A percentile compares a stretch with the other conserved stretches of the same genome.
phyloP scores from a whole-genome alignment of 2,329 filamentous ascomycete genomes.

The Coleophoma eucalyptorum region DNA sequence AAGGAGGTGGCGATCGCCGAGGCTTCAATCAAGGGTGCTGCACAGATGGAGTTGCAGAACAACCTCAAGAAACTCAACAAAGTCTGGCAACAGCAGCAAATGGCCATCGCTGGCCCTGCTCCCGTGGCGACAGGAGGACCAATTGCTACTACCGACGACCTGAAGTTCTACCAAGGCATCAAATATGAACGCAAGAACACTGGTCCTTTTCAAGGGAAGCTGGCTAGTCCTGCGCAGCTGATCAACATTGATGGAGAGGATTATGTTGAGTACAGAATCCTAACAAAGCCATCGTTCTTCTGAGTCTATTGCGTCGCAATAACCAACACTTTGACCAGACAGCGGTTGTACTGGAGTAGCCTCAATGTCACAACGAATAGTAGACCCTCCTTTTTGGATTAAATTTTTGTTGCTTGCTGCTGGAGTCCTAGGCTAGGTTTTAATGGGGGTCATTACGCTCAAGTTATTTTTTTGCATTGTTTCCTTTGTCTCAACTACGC shows the following conservation, averaged over 20 bases:
- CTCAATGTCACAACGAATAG: no score
- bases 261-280: constrained; percentile 62
- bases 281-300: constrained; percentile 59
- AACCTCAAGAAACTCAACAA: constrained; percentile 26
- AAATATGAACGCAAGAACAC: constrained; percentile 60
- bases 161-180: constrained; percentile 53
- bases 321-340: neutral
- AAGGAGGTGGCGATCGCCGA: constrained; percentile 23
- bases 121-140: neutral
- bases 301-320: neutral
- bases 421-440: neutral
- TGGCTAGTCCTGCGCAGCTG: constrained; percentile 58
- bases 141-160: constrained; percentile 40
- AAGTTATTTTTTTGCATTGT: neutral
- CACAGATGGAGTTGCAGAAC: constrained; percentile 22
- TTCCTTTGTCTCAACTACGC: neutral
- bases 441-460: neutral
- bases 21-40: constrained; percentile 17
- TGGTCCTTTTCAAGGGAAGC: constrained; percentile 58
- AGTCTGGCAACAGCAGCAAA: constrained; percentile 24
- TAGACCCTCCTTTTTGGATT: no score
- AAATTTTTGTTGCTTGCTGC: no score
- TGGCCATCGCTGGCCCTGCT: neutral
- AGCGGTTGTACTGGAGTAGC: no score
- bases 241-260: constrained; percentile 64